These are phyloP conservation scores for Citrullus mucosospermus DNA, from an alignment of 306 rosid genomes.

Conservation along the genomic window DNA sequence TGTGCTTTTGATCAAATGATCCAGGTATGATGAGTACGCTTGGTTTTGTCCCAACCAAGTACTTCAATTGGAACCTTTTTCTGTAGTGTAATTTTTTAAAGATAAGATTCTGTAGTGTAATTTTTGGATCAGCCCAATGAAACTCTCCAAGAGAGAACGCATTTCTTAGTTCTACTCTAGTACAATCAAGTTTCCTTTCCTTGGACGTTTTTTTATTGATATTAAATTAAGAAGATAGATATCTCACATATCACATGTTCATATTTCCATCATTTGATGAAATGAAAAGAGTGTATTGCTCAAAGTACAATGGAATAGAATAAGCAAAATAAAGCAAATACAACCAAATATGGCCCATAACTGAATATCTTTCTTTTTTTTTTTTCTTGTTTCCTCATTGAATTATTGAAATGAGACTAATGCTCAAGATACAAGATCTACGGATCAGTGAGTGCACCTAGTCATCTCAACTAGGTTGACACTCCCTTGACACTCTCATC, in stretches of 20 bases:
- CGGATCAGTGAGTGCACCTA: too few relatives aligned
- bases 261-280: too few relatives aligned
- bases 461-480: too few relatives aligned
- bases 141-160: not conserved
- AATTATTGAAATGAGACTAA: too few relatives aligned
- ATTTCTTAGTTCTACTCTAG: not conserved
- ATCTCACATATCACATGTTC: not conserved
- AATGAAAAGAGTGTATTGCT: too few relatives aligned
- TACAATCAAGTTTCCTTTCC: not conserved
- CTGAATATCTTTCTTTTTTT: too few relatives aligned
- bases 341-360: too few relatives aligned
- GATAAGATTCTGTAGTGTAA: not conserved
- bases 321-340: too few relatives aligned
- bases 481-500: too few relatives aligned
- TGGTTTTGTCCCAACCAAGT: not conserved
- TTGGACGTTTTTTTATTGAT: not conserved
- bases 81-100: not conserved
- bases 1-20: slow-evolving; percentile 80
- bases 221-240: not conserved
- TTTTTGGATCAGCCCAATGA: not conserved
- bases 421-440: too few relatives aligned
- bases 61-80: not conserved
- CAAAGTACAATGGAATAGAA: too few relatives aligned
- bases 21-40: slow-evolving; percentile 30
- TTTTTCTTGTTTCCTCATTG: too few relatives aligned